Evolutionary conservation across 192 early-diverging fungal genomes (phyloP), one percentile per base, ranked within the genome.

Genomic region (Umbelopsis sp.): DNA sequence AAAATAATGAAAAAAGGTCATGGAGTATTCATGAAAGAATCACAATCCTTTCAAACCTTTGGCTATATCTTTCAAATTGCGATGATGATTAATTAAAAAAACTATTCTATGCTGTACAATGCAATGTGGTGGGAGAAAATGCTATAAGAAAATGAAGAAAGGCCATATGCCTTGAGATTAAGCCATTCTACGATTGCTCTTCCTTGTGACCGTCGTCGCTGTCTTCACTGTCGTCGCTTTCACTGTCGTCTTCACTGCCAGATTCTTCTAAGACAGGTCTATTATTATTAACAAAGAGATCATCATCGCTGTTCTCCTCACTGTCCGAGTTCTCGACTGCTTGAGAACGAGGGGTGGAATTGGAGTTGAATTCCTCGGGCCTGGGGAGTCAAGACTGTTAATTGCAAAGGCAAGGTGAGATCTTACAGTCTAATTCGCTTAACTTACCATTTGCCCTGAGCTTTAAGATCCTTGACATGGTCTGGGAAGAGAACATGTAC

Each of bases 391-490:
- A 21, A 11, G 12, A 41, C 7, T 41, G 38, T 41, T 11, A 71
- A 41, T 7, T 21, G 10, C 41, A 5, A n/a, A 14, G 6, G 12
- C 41, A 44, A 67, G 12, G 3, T 43, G 36, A 45, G 0, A 25
- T 8, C 10, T 25, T 14, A 0, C 20, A 44, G 6, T 44, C 4
- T 44, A 5, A n/a, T 67, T 21, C 9, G 12, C 31, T 24, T 52
- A 20, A 12, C 31, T 66, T 80, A 85, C 90, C 90, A 91, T 75
- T 85, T 77, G 8, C 86, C 84, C 34, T 81, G n/a, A 17, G 77
- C 72, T 54, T 87, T 88, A 25, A 94, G 76, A 26, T 89, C 67
- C 71, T 93, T 93, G 45, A 95, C 84, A 65, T 95, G 91, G 20
- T 89, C 84, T 0, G 90, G 80, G 73, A 94, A 87, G 31, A 95